A percentile compares a stretch with the other conserved stretches of the same genome.
Evolutionary conservation across 805 yeast genomes (phyloP).

Genomic region (Lachancea kluyveri): DNA sequence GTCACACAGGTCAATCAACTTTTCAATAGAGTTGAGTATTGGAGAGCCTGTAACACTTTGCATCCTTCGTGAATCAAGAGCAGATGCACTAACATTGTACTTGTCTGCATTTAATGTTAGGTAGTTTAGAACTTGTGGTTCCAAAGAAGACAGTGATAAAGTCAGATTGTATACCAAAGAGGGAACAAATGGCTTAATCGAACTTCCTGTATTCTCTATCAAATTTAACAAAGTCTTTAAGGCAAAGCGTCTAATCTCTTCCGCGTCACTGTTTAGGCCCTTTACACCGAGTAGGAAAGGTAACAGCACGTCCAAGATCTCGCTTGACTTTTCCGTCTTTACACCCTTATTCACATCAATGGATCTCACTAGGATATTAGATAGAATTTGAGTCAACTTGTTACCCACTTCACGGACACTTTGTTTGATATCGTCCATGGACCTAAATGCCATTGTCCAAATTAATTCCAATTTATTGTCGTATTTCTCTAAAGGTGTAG

Average conservation of each 20-base stretch:
- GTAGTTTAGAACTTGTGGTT: slow-evolving; percentile 86
- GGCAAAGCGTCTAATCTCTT: slow-evolving; percentile 74
- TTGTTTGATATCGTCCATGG: slow-evolving; percentile 90
- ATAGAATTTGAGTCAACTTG: slow-evolving; percentile 57
- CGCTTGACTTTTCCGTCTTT: slow-evolving; percentile 35
- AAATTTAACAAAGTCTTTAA: slow-evolving; percentile 67
- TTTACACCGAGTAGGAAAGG: slow-evolving; percentile 76
- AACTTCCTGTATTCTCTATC: slow-evolving; percentile 54
- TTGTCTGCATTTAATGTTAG: slow-evolving; percentile 83
- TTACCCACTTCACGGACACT: slow-evolving; percentile 82
- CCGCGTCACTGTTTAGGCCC: slow-evolving; percentile 80
- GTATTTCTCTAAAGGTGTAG: slow-evolving; percentile 46
- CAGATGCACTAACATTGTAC: slow-evolving; percentile 64
- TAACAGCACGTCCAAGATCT: slow-evolving; percentile 49
- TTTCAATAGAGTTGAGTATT: slow-evolving; percentile 80
- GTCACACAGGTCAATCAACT: slow-evolving; percentile 48
- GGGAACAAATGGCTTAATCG: slow-evolving; percentile 63
- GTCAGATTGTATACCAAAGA: slow-evolving; percentile 63
- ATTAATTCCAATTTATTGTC: slow-evolving; percentile 52
- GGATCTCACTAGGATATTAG: slow-evolving; percentile 53
- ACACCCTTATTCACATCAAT: slow-evolving; percentile 43
- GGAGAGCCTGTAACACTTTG: slow-evolving; percentile 77
- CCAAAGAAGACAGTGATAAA: slow-evolving; percentile 73
- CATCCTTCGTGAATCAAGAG: slow-evolving; percentile 71
- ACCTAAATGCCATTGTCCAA: slow-evolving; percentile 85